These are phyloP conservation scores for Elaeis guineensis DNA, from an alignment of 176 grass and related monocot genomes.

Conservation along the genomic window DNA sequence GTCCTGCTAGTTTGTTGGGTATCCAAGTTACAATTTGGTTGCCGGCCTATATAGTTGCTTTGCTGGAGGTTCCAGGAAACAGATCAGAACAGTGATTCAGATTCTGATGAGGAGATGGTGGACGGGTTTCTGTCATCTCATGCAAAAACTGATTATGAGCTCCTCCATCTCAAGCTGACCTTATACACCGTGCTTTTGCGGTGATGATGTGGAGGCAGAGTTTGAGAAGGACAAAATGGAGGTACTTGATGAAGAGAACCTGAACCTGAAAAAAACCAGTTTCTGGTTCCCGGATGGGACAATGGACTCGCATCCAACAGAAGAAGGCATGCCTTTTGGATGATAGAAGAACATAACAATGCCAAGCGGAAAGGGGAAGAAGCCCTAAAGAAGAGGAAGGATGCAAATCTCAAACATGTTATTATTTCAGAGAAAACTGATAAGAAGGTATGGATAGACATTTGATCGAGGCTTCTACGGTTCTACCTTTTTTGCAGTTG, in stretches of 20 bases:
- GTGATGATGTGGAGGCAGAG: conserved; percentile 93
- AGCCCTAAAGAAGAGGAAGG: conserved; percentile 83
- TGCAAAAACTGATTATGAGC: conserved; percentile 44
- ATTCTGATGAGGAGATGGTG: conserved; percentile 82
- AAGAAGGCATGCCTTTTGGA: conserved; percentile 89
- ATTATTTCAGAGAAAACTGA: conserved; percentile 91
- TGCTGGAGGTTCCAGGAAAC: conserved; percentile 29
- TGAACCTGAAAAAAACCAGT: conserved; percentile 89
- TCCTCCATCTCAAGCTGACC: conserved; percentile 72
- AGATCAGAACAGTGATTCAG: conserved; percentile 41
- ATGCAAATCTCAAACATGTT: conserved; percentile 70
- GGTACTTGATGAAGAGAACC: conserved; percentile 70
- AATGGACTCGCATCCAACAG: conserved; percentile 78
- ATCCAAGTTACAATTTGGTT: neutral
- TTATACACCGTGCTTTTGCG: conserved; percentile 85
- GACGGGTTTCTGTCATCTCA: conserved; percentile 58
- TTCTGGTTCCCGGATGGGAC: conserved; percentile 88
- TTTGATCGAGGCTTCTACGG: no score
- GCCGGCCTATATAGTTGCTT: conserved; percentile 7
- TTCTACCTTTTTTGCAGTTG: no score
- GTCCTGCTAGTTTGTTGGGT: neutral
- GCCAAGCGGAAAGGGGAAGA: conserved; percentile 81
- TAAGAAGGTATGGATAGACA: conserved; percentile 52
- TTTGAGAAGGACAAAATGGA: conserved; percentile 75
- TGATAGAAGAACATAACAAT: conserved; percentile 81